Evolutionary conservation across 169 alveolate genomes (phyloP).

Genomic region (Plasmodium fragile): DNA sequence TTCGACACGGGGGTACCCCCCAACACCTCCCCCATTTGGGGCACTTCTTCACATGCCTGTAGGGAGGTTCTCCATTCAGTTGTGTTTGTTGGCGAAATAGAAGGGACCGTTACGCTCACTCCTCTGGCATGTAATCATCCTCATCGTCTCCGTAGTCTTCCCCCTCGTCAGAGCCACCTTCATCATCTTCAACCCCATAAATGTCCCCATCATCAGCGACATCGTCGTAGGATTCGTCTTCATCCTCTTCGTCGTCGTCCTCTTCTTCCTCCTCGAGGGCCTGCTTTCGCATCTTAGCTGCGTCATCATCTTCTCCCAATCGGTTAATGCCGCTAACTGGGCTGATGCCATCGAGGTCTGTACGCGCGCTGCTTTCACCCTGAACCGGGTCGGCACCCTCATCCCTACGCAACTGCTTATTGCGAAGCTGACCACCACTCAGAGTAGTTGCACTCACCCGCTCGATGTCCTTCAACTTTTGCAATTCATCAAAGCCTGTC

Average conservation of each 20-base stretch:
- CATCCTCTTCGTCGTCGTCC: constrained; percentile 9
- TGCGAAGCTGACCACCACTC: not conserved
- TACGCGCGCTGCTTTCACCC: not conserved
- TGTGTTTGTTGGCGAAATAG: not conserved
- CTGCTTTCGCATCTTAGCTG: not conserved
- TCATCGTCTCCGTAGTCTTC: constrained; percentile 49
- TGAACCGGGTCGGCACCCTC: not conserved
- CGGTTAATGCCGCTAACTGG: not conserved
- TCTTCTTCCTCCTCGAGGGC: constrained; percentile 16
- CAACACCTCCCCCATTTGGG: not conserved
- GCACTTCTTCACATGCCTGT: not conserved
- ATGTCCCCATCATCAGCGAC: constrained; percentile 46
- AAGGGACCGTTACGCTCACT: not conserved
- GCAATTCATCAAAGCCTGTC: constrained; percentile 17
- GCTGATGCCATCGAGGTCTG: not conserved
- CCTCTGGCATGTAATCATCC: constrained; percentile 54
- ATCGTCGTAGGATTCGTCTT: constrained; percentile 12
- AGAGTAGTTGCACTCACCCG: not conserved
- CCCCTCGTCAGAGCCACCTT: not conserved
- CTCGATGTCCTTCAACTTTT: constrained; percentile 16
- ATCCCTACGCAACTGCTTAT: not conserved
- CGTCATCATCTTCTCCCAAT: not conserved
- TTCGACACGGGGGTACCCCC: not conserved
- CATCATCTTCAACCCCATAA: not conserved
- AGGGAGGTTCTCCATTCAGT: not conserved